Conservation (phyloP, 176 grass and related monocot genomes). For the Tuctoria greenei region DNA sequence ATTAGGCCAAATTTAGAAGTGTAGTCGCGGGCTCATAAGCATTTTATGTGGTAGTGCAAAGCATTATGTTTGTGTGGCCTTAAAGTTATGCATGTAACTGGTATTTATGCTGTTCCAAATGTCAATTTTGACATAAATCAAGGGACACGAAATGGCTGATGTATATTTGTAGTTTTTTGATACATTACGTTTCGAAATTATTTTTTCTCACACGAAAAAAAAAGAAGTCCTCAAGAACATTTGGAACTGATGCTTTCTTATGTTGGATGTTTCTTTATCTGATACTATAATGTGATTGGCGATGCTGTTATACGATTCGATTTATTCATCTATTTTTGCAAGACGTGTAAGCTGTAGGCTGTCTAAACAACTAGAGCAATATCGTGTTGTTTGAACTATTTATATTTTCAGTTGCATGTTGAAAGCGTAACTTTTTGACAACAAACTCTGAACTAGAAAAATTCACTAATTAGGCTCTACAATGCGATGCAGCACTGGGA, state of each 20-base stretch:
- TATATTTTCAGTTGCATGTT: not conserved
- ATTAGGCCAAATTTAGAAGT: slow-evolving; percentile 23
- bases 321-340: no score
- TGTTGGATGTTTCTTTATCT: not conserved
- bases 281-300: not conserved
- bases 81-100: slow-evolving; percentile 26
- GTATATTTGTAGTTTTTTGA: slow-evolving; percentile 37
- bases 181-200: not conserved
- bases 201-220: not conserved
- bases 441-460: not conserved
- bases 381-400: not conserved
- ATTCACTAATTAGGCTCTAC: not conserved
- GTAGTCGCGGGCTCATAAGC: slow-evolving; percentile 11
- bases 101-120: slow-evolving; percentile 18
- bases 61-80: not conserved
- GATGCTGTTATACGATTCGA: no score
- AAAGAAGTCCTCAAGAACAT: not conserved
- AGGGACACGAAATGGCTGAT: slow-evolving; percentile 28
- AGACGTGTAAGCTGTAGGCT: no score
- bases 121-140: slow-evolving; percentile 46
- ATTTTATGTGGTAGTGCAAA: not conserved
- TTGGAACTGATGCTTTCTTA: not conserved
- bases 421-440: not conserved
- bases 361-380: not conserved
- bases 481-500: no score